Percentiles rank a stretch among this genome's conserved stretches.
These are phyloP conservation scores for Cercospora sp. DNA, from an alignment of 2,329 filamentous ascomycete species.

Conservation along the genomic window DNA sequence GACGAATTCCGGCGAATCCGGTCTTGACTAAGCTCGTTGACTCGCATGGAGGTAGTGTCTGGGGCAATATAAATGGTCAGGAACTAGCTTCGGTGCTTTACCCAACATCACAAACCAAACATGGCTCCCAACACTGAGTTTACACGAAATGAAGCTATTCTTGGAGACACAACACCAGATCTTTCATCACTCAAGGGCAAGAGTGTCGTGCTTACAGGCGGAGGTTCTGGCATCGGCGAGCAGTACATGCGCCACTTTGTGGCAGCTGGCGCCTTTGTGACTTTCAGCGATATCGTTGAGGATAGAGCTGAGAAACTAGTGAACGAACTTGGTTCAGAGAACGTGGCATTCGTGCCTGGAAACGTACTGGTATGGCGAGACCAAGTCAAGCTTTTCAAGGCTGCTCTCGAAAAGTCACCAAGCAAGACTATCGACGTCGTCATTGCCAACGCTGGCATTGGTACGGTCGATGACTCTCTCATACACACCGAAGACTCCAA, in stretches of 20 bases:
- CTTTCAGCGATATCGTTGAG: conserved; percentile 39
- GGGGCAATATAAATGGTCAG: neutral
- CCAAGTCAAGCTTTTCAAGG: conserved; percentile 37
- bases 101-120: neutral
- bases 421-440: conserved; percentile 34
- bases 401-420: conserved; percentile 28
- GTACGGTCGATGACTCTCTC: conserved; percentile 28
- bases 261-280: conserved; percentile 39
- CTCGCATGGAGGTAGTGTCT: too few relatives aligned
- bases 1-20: neutral
- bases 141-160: conserved; percentile 29
- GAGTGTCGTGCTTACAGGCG: conserved; percentile 53
- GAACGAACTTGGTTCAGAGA: conserved; percentile 36
- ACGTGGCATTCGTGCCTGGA: conserved; percentile 36
- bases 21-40: neutral
- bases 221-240: conserved; percentile 45
- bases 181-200: conserved; percentile 45
- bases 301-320: conserved; percentile 34
- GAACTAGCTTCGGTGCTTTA: neutral
- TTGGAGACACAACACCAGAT: conserved; percentile 43
- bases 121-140: conserved; percentile 19
- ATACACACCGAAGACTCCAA: conserved; percentile 18
- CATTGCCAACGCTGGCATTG: conserved; percentile 36
- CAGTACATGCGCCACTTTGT: conserved; percentile 39
- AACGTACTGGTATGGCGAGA: conserved; percentile 38